Base-by-base conservation (phyloP, 192 early-diverging fungal genomes). In the Backusella macrospora region DNA sequence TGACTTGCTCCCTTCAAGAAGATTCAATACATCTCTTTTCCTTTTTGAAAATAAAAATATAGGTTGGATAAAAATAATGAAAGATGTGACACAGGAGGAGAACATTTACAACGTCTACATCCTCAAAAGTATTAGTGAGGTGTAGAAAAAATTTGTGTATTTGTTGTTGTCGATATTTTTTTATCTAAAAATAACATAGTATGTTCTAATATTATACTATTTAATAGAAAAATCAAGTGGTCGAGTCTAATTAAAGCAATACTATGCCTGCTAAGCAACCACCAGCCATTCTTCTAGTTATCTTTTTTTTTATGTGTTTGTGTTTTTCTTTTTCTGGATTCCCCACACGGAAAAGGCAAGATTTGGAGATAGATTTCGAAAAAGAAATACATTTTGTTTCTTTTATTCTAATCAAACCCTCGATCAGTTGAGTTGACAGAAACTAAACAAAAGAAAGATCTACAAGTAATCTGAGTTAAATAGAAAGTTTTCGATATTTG, bases 401-500 rank as follows among this genome's bases (percentile, higher is more conserved):
- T 23, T 3, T 23, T 55, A 23, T 55, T 23, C 8, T 23, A 10
- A 10, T 13, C 23, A 23, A 23, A 18, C 52, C 29, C 29, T 26
- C 23, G 21, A 26, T n/a, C 23, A 59, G 9, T 23, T 59, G 52
- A 59, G 52, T 23, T 26, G 52, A 59, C 23, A 26, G 21, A 59
- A 59, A 59, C 21, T 21, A 59, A 59, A 59, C 52, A 59, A 23
- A 59, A 59, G 49, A 52, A 52, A 52, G 16, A 52, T 52, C 49
- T 52, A 52, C 49, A 52, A 52, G 49, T 52, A 52, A 52, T 59
- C 52, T 59, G 52, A 59, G 52, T 26, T 59, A 9, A 59, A 23
- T 18, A 6, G 4, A 23, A 23, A 23, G 52, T 59, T 26, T 59
- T 59, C 18, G 21, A 59, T 59, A 23, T 10, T 23, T 59, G 12